Base-by-base conservation (phyloP, 2,329 filamentous ascomycete species). In the Cladosporium sp. region DNA sequence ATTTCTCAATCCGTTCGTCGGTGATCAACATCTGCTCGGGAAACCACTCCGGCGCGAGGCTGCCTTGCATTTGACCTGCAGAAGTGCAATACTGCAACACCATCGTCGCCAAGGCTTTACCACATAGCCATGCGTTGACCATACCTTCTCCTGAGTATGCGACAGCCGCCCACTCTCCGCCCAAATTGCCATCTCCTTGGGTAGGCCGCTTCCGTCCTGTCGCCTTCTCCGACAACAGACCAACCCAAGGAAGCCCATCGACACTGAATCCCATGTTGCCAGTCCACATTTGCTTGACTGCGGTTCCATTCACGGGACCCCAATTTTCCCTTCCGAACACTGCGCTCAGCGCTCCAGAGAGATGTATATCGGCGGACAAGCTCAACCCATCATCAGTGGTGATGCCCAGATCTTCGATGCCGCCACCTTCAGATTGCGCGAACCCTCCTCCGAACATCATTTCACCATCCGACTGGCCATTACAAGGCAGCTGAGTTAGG, bases 31-130 rank as follows among this genome's bases (percentile, higher is more conserved):
- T 47, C 41, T 47, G 41, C 10, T 47, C 41, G 2, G 41, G 41
- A 12, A 47, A 47, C 41, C 41, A 47, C 41, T 47, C 41, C n/a
- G 41, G 41, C 41, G 41, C 41, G n/a, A 47, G n/a, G 8, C 12
- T 47, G 7, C n/a, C 41, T 47, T 47, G n/a, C 41, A 4, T 8
- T 47, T 21, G 2, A 7, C n/a, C 18, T 21, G 21, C n/a, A 24
- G 41, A 21, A 47, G n/a, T 47, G 41, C 10, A 21, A 21, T 65
- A 52, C 4, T 64, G 64, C 12, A 71, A 26, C 8, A 71, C 24
- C 70, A 71, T 71, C 64, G 67, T 69, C 61, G 68, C 70, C 12
- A 71, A 65, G n/a, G 68, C 70, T 49, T 70, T 69, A 15, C 70
- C 70, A 58, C 66, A 66, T 4, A 69, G 68, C 70, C 70, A 71